Base-by-base conservation (phyloP, 2,329 filamentous ascomycete genomes). In the Sphaerulina musiva region DNA sequence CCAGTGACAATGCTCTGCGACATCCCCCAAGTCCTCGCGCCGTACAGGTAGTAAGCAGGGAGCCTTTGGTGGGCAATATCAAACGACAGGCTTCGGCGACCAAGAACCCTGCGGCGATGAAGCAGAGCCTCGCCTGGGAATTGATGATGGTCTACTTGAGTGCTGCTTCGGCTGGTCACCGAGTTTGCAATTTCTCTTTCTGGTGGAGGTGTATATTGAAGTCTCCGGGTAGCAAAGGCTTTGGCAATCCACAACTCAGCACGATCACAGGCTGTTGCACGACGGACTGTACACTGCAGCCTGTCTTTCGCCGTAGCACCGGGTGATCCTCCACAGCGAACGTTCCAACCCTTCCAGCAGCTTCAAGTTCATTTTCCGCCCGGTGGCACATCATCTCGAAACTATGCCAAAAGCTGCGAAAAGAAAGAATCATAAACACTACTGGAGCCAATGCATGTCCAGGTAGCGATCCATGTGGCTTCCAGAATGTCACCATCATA, bases 51-150 rank as follows among this genome's bases (percentile, higher is more conserved):
- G 10, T 38, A 11, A 20, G 42, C 42, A 44, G 23, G 32, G 41
- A 29, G n/a, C 31, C 48, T 39, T 17, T 39, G 12, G 12, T 14
- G n/a, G 12, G 32, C 10, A 6, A 45, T 46, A n/a, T 51, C 32
- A 14, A 14, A 31, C 11, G 42, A 46, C 38, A 23, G 8, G 8
- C 10, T 12, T 51, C 48, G 48, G 31, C 48, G 48, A 51, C 42
- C 23, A 20, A 29, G 41, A 51, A 36, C 48, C 48, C 42, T 51
- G 48, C 42, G 48, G 23, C 23, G 48, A 51, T 51, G 48, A 51
- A 45, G 41, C 48, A 45, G 17, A 39, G 17, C 4, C 31, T 44
- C 44, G 44, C 44, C 32, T 34, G 6, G 44, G 34, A 12, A 34
- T 46, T 46, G 23, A 32, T 14, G 29, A 29, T 12, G 20, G 11